phyloP scores from a whole-genome alignment of 768 basidiomycete genomes.

The Brasilioporus rufonigricans region DNA sequence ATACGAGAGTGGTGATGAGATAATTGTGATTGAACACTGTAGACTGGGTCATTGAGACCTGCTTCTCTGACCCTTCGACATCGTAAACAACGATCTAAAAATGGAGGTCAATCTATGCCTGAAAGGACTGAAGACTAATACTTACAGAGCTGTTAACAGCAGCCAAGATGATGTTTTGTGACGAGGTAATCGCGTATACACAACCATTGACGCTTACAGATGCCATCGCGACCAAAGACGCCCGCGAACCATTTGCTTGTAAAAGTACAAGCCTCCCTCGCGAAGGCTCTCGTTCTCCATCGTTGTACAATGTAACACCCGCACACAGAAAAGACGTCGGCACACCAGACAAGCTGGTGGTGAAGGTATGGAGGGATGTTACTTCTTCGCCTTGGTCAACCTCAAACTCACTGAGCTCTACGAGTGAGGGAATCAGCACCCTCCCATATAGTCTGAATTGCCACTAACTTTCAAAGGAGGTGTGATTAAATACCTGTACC shows the following conservation, averaged over 20 bases:
- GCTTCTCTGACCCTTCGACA: conserved; percentile 35
- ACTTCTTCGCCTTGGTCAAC: conserved; percentile 57
- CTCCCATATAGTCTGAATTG: background rate
- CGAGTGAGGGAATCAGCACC: conserved; percentile 2
- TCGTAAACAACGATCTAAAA: conserved; percentile 47
- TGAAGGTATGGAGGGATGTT: conserved; percentile 44
- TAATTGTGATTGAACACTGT: conserved; percentile 83
- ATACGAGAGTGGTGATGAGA: conserved; percentile 63
- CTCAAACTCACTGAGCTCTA: conserved; percentile 32
- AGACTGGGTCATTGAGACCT: conserved; percentile 36
- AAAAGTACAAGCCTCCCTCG: conserved; percentile 64
- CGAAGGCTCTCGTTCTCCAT: conserved; percentile 48
- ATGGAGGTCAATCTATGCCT: background rate
- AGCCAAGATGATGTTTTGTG: conserved; percentile 55
- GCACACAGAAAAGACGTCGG: conserved; percentile 46
- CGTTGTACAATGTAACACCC: conserved; percentile 43
- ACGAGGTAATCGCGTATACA: conserved; percentile 59
- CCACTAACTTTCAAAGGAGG: conserved; percentile 57
- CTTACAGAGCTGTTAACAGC: conserved; percentile 77
- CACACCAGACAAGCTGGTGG: conserved; percentile 26
- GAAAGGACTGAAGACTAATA: conserved; percentile 1
- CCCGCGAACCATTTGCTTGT: conserved; percentile 25
- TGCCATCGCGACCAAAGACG: conserved; percentile 35
- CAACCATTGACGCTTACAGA: conserved; percentile 56
- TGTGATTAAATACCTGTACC: conserved; percentile 67